Percentiles rank a stretch among this genome's conserved stretches.
Conservation (phyloP, 768 basidiomycete species). For the Boletus rubroflammeus region DNA sequence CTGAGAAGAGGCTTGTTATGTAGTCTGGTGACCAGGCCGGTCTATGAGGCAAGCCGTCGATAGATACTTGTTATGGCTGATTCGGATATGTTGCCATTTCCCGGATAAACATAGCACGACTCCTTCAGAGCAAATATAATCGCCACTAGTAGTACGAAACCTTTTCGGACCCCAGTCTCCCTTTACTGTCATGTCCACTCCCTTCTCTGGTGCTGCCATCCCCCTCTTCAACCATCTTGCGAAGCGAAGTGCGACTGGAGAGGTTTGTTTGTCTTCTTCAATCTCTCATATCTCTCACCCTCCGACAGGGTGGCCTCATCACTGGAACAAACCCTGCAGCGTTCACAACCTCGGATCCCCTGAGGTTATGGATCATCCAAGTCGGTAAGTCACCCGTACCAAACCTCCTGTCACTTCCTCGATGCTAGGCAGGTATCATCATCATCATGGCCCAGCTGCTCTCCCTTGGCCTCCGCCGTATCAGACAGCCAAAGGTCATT, state of each 20-base stretch:
- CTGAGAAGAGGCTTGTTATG: background rate
- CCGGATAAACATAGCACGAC: no score
- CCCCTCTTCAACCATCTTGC: background rate
- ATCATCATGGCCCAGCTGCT: slow-evolving; percentile 74
- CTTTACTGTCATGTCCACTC: slow-evolving; percentile 23
- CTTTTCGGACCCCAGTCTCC: no score
- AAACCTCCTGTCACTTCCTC: background rate
- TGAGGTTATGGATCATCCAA: slow-evolving; percentile 77
- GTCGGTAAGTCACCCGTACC: slow-evolving; percentile 46
- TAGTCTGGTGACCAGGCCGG: no score
- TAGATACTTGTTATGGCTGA: no score
- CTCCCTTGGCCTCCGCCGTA: slow-evolving; percentile 63
- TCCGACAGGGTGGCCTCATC: slow-evolving; percentile 64
- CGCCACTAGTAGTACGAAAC: no score
- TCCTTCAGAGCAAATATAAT: background rate
- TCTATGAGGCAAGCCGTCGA: no score
- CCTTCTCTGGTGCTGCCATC: slow-evolving; percentile 45
- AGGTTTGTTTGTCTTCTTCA: slow-evolving; percentile 11
- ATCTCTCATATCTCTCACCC: slow-evolving; percentile 1
- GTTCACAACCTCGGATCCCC: slow-evolving; percentile 63
- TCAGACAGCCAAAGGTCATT: slow-evolving; percentile 84
- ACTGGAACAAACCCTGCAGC: slow-evolving; percentile 69
- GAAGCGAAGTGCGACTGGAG: slow-evolving; percentile 21
- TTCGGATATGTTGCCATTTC: no score
- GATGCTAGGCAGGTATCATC: slow-evolving; percentile 60